Evolutionary conservation across 768 basidiomycete genomes (phyloP).

Genomic region (Dacryopinax spathularia): DNA sequence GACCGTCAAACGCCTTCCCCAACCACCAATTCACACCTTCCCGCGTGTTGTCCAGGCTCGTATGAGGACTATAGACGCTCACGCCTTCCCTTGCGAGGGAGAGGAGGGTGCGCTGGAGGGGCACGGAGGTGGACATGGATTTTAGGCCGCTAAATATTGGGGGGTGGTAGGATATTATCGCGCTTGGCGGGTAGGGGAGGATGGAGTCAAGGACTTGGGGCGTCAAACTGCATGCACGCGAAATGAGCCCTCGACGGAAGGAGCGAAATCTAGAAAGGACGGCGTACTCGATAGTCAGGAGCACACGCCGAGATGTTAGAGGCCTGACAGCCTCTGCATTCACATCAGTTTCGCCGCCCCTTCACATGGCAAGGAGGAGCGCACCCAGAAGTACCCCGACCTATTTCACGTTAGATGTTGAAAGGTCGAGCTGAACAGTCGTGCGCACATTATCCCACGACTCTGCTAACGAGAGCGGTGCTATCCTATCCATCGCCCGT

Average conservation of each 20-base stretch:
- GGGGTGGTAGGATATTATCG: conserved; percentile 75
- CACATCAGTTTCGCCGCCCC: background rate
- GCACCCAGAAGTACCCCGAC: conserved; percentile 61
- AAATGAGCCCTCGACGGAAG: conserved; percentile 6
- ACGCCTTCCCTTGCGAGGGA: conserved; percentile 69
- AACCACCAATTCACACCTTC: conserved; percentile 90
- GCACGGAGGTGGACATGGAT: conserved; percentile 60
- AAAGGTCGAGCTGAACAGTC: conserved; percentile 6
- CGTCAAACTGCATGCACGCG: conserved; percentile 53
- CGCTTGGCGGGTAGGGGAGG: conserved; percentile 41
- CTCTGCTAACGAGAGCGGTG: conserved; percentile 72
- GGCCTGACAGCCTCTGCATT: conserved; percentile 25
- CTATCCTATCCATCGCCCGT: conserved; percentile 66
- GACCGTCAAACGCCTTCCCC: conserved; percentile 27
- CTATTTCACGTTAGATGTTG: conserved; percentile 18
- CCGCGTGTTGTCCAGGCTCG: conserved; percentile 67
- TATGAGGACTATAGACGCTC: conserved; percentile 78
- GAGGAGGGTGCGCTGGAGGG: conserved; percentile 68
- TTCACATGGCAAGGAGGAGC: conserved; percentile 12
- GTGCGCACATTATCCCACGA: conserved; percentile 83
- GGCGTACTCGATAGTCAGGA: conserved; percentile 33
- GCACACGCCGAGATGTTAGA: conserved; percentile 21
- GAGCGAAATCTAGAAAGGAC: background rate
- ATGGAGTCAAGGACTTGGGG: conserved; percentile 57
- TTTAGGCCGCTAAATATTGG: conserved; percentile 64